These are phyloP conservation scores for Protomyces inundatus DNA, from an alignment of 1,139 yeast species.

Conservation along the genomic window DNA sequence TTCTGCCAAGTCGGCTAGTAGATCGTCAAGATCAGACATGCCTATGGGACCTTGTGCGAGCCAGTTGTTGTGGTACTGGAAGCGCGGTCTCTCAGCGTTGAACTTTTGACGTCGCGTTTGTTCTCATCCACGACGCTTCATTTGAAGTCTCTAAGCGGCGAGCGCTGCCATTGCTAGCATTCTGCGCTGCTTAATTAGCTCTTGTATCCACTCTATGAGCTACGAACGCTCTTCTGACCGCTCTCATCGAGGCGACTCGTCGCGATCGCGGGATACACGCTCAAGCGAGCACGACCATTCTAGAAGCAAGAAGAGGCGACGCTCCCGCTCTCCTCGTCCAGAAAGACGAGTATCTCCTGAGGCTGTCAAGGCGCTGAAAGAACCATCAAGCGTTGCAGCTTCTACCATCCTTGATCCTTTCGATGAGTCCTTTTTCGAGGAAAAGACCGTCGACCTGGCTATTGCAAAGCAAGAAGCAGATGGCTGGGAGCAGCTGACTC, in stretches of 20 bases:
- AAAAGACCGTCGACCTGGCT: background rate
- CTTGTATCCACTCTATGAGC: too few relatives aligned
- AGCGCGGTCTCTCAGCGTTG: too few relatives aligned
- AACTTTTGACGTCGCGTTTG: too few relatives aligned
- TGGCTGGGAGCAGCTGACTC: slow-evolving; percentile 2
- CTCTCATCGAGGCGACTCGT: too few relatives aligned
- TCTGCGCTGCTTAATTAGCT: too few relatives aligned
- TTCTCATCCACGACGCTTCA: too few relatives aligned
- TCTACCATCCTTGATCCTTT: slow-evolving; percentile 3
- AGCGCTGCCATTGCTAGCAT: too few relatives aligned
- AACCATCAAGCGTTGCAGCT: background rate
- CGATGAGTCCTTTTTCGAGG: slow-evolving; percentile 18
- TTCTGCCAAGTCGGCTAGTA: slow-evolving; percentile 39
- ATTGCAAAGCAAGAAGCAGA: background rate
- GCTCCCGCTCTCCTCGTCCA: background rate
- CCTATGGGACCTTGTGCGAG: background rate
- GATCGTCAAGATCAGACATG: slow-evolving; percentile 42
- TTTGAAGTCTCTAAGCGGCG: too few relatives aligned
- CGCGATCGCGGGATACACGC: too few relatives aligned
- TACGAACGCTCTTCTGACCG: too few relatives aligned
- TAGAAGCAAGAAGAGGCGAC: background rate
- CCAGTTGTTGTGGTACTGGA: too few relatives aligned
- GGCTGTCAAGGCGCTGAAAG: background rate
- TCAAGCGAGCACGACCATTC: background rate
- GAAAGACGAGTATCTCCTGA: background rate